Conservation (phyloP, 768 basidiomycete species). For the Tulasnella sp. region DNA sequence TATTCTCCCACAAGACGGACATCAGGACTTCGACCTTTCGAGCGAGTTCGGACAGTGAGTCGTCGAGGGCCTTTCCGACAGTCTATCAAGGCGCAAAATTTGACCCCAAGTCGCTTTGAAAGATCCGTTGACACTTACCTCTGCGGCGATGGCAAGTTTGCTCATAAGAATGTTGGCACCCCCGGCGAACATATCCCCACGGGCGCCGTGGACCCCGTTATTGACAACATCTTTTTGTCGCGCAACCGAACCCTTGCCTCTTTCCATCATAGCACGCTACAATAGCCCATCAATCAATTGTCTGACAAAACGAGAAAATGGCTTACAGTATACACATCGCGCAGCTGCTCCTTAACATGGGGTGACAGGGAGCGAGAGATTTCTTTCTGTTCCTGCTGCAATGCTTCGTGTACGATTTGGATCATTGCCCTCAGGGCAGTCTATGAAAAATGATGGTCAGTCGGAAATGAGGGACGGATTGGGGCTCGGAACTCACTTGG, state of each 20-base stretch:
- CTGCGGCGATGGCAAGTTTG: conserved; percentile 52
- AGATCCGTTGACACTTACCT: conserved; percentile 38
- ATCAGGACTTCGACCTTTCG: conserved; percentile 63
- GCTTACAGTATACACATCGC: conserved; percentile 50
- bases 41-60: conserved; percentile 55
- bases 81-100: conserved; percentile 34
- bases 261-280: conserved; percentile 56
- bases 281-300: neutral
- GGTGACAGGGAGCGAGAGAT: conserved; percentile 61
- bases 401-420: conserved; percentile 54
- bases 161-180: conserved; percentile 57
- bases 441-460: neutral
- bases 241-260: conserved; percentile 60
- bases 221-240: conserved; percentile 64
- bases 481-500: conserved; percentile 37
- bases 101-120: neutral
- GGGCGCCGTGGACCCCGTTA: conserved; percentile 49
- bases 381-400: conserved; percentile 62
- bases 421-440: conserved; percentile 46
- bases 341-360: conserved; percentile 56
- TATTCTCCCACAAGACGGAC: conserved; percentile 62
- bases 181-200: conserved; percentile 57
- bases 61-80: conserved; percentile 55
- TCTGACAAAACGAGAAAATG: neutral
- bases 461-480: neutral